These are phyloP conservation scores for Phaeolepiota aurea DNA, from an alignment of 768 basidiomycete genomes.

Conservation along the genomic window DNA sequence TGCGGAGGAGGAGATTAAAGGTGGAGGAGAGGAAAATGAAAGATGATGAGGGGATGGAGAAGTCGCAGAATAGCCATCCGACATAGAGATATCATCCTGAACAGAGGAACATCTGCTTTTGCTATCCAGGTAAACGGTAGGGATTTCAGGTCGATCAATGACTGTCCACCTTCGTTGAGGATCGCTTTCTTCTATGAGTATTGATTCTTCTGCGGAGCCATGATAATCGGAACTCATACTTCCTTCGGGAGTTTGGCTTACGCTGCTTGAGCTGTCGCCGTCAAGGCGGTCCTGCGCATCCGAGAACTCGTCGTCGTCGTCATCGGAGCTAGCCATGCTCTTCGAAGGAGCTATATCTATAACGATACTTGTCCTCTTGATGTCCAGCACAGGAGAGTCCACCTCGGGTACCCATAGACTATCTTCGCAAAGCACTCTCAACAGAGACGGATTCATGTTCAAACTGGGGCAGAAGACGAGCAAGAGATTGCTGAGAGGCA, in stretches of 20 bases:
- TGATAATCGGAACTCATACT: constrained; percentile 25
- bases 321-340: constrained; percentile 5
- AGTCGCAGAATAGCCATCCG: constrained; percentile 13
- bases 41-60: constrained; percentile 8
- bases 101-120: constrained; percentile 21
- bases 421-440: constrained; percentile 68
- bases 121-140: constrained; percentile 30
- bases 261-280: constrained; percentile 13
- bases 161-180: constrained; percentile 9
- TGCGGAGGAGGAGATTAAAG: constrained; percentile 46
- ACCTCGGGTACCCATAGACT: constrained; percentile 49
- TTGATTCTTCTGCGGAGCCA: constrained; percentile 23
- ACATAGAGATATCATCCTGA: constrained; percentile 19
- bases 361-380: constrained; percentile 16
- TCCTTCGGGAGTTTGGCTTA: constrained; percentile 18
- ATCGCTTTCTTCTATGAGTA: constrained; percentile 8
- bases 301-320: constrained; percentile 13
- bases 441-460: constrained; percentile 65
- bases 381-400: constrained; percentile 20
- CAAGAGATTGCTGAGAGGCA: constrained; percentile 86
- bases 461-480: constrained; percentile 85
- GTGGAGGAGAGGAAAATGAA: constrained; percentile 30
- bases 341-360: constrained; percentile 16
- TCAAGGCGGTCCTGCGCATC: constrained; percentile 19
- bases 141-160: constrained; percentile 16